phyloP scores from a whole-genome alignment of 225 moss, liverwort and hornwort genomes.

The Rhytidiadelphus loreus region DNA sequence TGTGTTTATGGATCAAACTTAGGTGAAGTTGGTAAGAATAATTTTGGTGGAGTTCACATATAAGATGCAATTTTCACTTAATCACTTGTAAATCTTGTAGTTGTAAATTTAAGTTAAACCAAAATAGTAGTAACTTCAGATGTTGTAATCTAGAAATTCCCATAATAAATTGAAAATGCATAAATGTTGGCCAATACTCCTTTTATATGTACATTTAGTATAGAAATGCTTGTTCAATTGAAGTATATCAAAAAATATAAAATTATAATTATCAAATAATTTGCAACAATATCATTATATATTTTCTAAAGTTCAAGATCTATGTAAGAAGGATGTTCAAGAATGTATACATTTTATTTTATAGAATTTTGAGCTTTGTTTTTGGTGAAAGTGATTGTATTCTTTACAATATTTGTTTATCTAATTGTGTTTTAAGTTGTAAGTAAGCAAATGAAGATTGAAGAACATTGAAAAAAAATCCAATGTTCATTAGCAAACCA shows the following conservation, averaged over 20 bases:
- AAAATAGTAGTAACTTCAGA: not conserved
- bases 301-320: not conserved
- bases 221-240: not conserved
- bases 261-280: not conserved
- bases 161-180: too few relatives aligned
- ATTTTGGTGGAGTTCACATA: not conserved
- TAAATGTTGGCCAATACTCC: fast-evolving
- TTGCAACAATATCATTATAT: too few relatives aligned
- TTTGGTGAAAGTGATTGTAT: not conserved
- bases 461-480: not conserved
- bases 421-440: fast-evolving
- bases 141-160: not conserved
- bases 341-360: too few relatives aligned
- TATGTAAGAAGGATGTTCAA: not conserved
- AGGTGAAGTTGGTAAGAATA: not conserved
- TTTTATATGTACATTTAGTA: not conserved
- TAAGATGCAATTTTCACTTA: too few relatives aligned
- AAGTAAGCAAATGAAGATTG: too few relatives aligned
- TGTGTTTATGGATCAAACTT: not conserved
- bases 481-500: too few relatives aligned
- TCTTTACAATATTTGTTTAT: not conserved
- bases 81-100: not conserved
- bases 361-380: not conserved
- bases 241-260: not conserved
- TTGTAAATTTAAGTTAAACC: not conserved